Evolutionary conservation across 1,284 basidiomycete genomes (phyloP), one percentile per base, ranked within the genome.

Genomic region (Stygiomarasmius scandens): DNA sequence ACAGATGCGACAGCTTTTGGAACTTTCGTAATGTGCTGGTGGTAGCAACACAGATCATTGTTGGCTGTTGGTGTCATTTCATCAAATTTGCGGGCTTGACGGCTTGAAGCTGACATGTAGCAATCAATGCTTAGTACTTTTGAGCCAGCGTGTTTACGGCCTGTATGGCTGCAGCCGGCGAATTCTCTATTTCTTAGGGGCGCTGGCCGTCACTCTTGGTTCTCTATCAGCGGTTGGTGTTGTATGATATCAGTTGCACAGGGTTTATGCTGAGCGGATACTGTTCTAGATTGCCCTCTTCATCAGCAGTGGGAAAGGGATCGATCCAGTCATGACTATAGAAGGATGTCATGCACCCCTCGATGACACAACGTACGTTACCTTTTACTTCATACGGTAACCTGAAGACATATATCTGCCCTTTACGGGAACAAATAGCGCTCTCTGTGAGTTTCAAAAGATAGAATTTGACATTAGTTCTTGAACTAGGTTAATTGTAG

Each of bases 101-200:
- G n/a, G n/a, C n/a, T 32, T 32, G 29, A 32, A 12, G 29, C 29
- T 32, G 29, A 32, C 29, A 32, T 6, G 29, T 32, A 9, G 11
- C 10, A 12, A 12, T 3, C 22, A 19, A 16, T n/a, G 9, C 1
- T 16, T 27, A 65, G 62, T 63, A 3, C 56, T 65, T 29, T 49
- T 62, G 24, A 58, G 56, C 9, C 24, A 62, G 20, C 60, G 64
- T 25, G 59, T 58, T 6, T 63, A 62, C 29, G 64, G 62, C 1
- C 34, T 64, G 8, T 64, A 64, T 38, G 45, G 46, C 9, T 55
- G 61, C 16, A 52, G 49, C 43, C 48, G 56, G 16, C 54, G 43
- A 34, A 22, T 64, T 5, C 27, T 64, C 16, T 32, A 23, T 16
- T 52, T 32, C 25, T 55, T 64, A 34, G 1, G 61, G 3, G 41